These are phyloP conservation scores for Pseudopediastrum boryanum DNA, from an alignment of 139 green algal species.

Conservation along the genomic window DNA sequence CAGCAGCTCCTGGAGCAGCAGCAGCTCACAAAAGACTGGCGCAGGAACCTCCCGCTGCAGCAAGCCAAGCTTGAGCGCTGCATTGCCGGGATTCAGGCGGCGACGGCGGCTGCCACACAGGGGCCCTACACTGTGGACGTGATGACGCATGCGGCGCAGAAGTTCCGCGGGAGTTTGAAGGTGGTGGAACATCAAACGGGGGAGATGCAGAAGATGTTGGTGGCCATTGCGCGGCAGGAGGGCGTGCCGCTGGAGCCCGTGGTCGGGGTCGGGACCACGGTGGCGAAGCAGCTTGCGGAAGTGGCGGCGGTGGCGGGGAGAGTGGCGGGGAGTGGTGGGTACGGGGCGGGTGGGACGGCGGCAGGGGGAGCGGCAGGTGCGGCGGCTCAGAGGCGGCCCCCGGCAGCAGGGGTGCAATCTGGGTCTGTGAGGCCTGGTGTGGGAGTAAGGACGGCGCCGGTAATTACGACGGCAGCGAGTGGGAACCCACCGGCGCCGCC, in stretches of 20 bases:
- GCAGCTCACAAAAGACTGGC: background rate
- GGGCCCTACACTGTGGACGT: background rate
- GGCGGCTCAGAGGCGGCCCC: background rate
- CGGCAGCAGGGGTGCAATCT: background rate
- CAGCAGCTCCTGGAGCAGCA: background rate
- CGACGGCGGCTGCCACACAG: conserved; percentile 1
- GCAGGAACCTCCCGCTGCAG: background rate
- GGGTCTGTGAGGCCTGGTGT: background rate
- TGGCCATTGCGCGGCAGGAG: too few relatives aligned
- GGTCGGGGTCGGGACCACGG: too few relatives aligned
- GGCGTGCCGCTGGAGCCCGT: too few relatives aligned
- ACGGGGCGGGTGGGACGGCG: too few relatives aligned
- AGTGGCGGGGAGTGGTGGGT: too few relatives aligned
- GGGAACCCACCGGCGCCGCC: background rate
- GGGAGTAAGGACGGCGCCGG: too few relatives aligned
- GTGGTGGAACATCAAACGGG: conserved; percentile 13
- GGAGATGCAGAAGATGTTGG: background rate
- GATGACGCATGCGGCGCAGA: conserved; percentile 18
- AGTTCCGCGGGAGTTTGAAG: conserved; percentile 24
- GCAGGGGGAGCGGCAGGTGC: conserved; percentile 1
- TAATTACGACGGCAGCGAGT: too few relatives aligned
- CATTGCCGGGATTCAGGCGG: background rate
- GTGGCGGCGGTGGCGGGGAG: too few relatives aligned
- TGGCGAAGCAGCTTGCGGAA: too few relatives aligned
- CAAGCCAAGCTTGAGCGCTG: background rate